Conservation (phyloP, 371 early-diverging fungal species). For the Lichtheimia corymbifera region DNA sequence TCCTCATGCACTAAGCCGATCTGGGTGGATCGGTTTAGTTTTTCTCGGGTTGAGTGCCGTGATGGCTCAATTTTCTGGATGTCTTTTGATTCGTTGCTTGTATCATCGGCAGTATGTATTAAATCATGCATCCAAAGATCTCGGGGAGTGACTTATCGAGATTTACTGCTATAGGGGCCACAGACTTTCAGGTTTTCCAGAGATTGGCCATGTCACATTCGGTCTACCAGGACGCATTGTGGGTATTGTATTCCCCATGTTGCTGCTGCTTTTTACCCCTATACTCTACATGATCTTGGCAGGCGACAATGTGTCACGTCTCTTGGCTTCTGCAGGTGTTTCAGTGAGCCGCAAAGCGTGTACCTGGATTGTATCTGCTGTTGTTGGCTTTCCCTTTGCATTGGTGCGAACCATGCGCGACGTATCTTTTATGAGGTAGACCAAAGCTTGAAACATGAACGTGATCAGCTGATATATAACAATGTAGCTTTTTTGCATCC, state of each 20-base stretch:
- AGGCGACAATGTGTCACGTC: slow-evolving; percentile 61
- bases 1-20: slow-evolving; percentile 71
- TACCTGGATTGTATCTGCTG: slow-evolving; percentile 66
- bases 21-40: slow-evolving; percentile 75
- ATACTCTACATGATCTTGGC: slow-evolving; percentile 80
- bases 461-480: neutral
- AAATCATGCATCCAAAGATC: neutral
- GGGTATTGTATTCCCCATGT: slow-evolving; percentile 64
- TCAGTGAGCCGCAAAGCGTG: slow-evolving; percentile 43
- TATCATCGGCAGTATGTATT: slow-evolving; percentile 55
- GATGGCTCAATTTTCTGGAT: slow-evolving; percentile 71
- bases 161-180: neutral
- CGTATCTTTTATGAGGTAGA: slow-evolving; percentile 57
- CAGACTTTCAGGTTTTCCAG: slow-evolving; percentile 27
- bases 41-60: slow-evolving; percentile 67
- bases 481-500: slow-evolving; percentile 19
- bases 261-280: slow-evolving; percentile 67
- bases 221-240: slow-evolving; percentile 62
- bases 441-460: neutral
- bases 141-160: neutral
- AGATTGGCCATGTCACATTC: slow-evolving; percentile 68
- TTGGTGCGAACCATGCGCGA: slow-evolving; percentile 73
- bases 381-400: slow-evolving; percentile 70
- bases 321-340: slow-evolving; percentile 28
- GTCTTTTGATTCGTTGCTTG: slow-evolving; percentile 70